phyloP scores from a whole-genome alignment of 2,329 filamentous ascomycete genomes.

The Cercospora canescens region DNA sequence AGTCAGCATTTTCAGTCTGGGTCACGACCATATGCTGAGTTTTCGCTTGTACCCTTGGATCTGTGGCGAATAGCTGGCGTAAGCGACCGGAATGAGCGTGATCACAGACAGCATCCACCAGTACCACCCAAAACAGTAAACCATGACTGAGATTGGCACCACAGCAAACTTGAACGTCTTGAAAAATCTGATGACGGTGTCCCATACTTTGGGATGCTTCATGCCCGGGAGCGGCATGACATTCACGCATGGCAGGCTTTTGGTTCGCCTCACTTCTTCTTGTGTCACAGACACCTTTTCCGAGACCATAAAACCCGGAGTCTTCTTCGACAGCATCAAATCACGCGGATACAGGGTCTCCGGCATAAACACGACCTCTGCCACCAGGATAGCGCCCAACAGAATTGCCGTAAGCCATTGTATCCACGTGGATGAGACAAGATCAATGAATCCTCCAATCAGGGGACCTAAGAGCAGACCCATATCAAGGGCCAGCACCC shows the following conservation, averaged over 20 bases:
- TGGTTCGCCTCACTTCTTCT: slow-evolving; percentile 16
- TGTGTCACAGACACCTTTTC: slow-evolving; percentile 8
- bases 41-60: slow-evolving; percentile 15
- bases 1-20: neutral
- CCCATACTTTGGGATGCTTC: slow-evolving; percentile 21
- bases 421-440: slow-evolving; percentile 19
- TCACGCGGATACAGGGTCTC: slow-evolving; percentile 23
- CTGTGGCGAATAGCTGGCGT: slow-evolving; percentile 20
- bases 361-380: slow-evolving; percentile 20
- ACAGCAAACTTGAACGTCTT: slow-evolving; percentile 20
- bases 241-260: slow-evolving; percentile 16
- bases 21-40: fast-evolving
- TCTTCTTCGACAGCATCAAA: slow-evolving; percentile 14
- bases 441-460: slow-evolving; percentile 22
- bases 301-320: neutral
- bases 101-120: slow-evolving; percentile 23
- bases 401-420: slow-evolving; percentile 23
- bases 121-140: slow-evolving; percentile 22
- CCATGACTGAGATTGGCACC: slow-evolving; percentile 18
- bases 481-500: slow-evolving; percentile 23
- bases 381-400: slow-evolving; percentile 17
- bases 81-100: slow-evolving; percentile 21
- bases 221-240: slow-evolving; percentile 18
- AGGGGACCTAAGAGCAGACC: slow-evolving; percentile 19
- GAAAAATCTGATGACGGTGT: slow-evolving; percentile 18